Conservation (phyloP, 2,329 filamentous ascomycete genomes). For the Botryotinia convoluta region DNA sequence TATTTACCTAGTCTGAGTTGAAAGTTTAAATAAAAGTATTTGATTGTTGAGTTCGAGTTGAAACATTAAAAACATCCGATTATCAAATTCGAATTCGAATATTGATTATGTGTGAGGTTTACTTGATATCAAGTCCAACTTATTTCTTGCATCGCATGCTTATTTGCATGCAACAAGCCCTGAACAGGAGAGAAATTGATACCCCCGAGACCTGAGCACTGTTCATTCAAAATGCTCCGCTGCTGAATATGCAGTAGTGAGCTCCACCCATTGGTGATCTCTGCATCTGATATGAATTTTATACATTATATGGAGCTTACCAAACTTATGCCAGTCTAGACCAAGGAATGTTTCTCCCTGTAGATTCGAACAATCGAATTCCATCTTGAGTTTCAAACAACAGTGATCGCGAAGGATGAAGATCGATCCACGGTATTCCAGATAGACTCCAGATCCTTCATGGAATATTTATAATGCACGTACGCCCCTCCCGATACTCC, state of each 20-base stretch:
- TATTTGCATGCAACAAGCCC: background rate
- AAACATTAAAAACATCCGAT: background rate
- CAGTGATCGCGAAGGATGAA: background rate
- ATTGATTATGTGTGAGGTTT: background rate
- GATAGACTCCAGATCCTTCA: background rate
- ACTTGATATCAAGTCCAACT: background rate
- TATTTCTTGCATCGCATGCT: background rate
- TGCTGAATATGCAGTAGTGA: slow-evolving; percentile 13
- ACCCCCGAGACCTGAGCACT: slow-evolving; percentile 15
- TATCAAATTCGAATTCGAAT: background rate
- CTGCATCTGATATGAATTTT: slow-evolving; percentile 9
- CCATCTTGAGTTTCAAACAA: background rate
- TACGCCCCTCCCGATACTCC: slow-evolving; percentile 68
- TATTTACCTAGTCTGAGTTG: background rate
- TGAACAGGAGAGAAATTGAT: background rate
- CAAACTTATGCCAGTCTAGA: background rate
- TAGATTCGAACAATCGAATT: background rate
- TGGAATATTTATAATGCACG: slow-evolving; percentile 40
- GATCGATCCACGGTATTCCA: background rate
- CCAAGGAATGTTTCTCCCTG: slow-evolving; percentile 6
- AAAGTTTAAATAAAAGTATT: background rate
- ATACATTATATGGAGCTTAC: slow-evolving; percentile 16
- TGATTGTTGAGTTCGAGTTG: background rate
- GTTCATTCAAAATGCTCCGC: slow-evolving; percentile 13
- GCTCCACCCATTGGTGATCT: slow-evolving; percentile 14